Evolutionary conservation across 805 yeast species (phyloP), one percentile per base, ranked within the genome.

Genomic region (Candida pseudoglaebosa): DNA sequence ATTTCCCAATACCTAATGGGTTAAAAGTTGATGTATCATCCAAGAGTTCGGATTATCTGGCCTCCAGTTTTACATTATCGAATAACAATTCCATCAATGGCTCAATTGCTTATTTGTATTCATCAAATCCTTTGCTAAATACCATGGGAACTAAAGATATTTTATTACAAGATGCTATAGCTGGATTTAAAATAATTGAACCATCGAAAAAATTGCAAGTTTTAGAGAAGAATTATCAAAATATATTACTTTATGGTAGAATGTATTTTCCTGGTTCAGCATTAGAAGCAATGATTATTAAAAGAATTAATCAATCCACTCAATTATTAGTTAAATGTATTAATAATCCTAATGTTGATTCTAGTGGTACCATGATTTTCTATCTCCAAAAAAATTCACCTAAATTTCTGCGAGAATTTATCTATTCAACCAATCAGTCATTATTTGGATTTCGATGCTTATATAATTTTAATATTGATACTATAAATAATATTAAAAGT

Each of bases 241-340:
- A 24, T 9, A 65, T 80, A 0, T 64, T 91, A 12, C 60, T 84
- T 24, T 91, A 87, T 57, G 98, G 98, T 1, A 70, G 91, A 46
- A 76, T 93, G 80, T 85, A 82, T 52, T 80, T 91, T 44, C 98
- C 99, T 0, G 84, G 87, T 2, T 80, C 86, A 13, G 81, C 84
- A 5, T 62, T 93, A 2, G 98, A 91, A 58, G 96, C 96, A 1
- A 82, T 93, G 91, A 47, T 81, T 5, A 77, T 88, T 29, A 77
- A 83, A 45, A 65, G 87, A 39, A 51, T 86, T 13, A 67, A 82
- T 0, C 59, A 73, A 4, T 65, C 67, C 18, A 69, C 85, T 2
- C 96, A 87, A 52, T 41, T 90, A 12, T 61, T 83, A 30, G 60
- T 87, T 15, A 85, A 86, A 48, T 84, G 93, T 54, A 78, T 89